These are phyloP conservation scores for Zymoseptoria tritici DNA, from an alignment of 2,329 filamentous ascomycete species.

Conservation along the genomic window DNA sequence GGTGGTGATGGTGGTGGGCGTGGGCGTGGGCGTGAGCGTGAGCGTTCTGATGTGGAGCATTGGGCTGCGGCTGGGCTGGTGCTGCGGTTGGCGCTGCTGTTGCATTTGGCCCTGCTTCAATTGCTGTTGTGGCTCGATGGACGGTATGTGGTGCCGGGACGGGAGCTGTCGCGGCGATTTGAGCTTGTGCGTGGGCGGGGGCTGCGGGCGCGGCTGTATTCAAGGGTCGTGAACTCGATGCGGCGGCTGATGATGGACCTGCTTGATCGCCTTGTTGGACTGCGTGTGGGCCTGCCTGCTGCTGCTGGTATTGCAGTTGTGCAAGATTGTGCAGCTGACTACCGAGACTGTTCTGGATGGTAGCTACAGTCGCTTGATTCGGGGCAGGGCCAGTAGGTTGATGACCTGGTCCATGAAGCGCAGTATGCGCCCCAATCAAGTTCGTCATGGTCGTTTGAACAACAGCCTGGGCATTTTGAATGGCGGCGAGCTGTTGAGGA, in stretches of 20 bases:
- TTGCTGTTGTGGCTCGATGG: constrained; percentile 1
- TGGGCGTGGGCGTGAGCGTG: constrained; percentile 22
- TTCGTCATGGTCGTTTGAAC: constrained; percentile 12
- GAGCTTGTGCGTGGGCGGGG: neutral
- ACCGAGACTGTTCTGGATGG: neutral
- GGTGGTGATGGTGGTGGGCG: constrained; percentile 15
- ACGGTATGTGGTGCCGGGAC: neutral
- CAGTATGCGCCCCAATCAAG: neutral
- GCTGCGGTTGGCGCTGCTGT: constrained; percentile 6
- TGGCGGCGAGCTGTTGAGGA: constrained; percentile 6
- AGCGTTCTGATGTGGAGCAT: constrained; percentile 13
- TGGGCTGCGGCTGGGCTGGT: constrained; percentile 12
- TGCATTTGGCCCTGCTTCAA: constrained; percentile 18
- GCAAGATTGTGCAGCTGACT: neutral
- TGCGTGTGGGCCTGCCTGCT: neutral
- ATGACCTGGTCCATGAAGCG: constrained; percentile 8
- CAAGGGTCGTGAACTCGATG: neutral
- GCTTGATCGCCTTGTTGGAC: neutral
- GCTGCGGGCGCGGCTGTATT: neutral
- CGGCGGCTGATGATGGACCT: neutral
- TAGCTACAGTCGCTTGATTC: constrained; percentile 1
- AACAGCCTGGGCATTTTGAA: constrained; percentile 11
- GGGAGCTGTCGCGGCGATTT: neutral
- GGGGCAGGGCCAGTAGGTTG: constrained; percentile 8
- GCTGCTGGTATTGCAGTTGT: constrained; percentile 1